Base-by-base conservation (phyloP, 768 basidiomycete species). In the Tylopilus intermedius region DNA sequence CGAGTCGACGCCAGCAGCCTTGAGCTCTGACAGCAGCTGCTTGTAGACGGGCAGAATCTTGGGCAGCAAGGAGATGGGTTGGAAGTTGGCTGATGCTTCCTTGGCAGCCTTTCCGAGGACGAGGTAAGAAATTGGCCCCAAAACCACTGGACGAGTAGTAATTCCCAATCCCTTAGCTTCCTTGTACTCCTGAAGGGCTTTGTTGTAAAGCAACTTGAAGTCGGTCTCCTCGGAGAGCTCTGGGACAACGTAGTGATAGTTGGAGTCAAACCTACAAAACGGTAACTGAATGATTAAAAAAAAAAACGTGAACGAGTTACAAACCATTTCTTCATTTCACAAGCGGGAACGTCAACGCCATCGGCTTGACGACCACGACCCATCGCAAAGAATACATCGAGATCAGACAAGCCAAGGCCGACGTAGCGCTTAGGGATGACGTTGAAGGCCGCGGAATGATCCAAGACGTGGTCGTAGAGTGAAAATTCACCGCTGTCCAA, bases 281-380 rank as follows among this genome's bases (percentile, higher is more conserved):
- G 9, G 24, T 11, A 5, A 43, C 27, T 53, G 27, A 64, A 38
- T 3, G 15, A 45, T 35, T 14, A 39, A 14, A 39, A 49, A 14
- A 27, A 24, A 7, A 29, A 27, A 13, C n/a, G 14, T 48, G 3
- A 50, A 51, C 24, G 32, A 41, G 38, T 35, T 29, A 76, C 84
- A 63, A 67, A 91, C 95, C 96, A 99, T 75, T 98, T 98, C 82
- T 96, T 97, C 96, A 98, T 98, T 79, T 97, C 94, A 58, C 83
- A 92, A 45, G 94, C 93, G 46, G 91, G 92, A 59, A 98, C 93
- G 75, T 99, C 96, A 63, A 98, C 94, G 55, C 84, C 87, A 58
- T 83, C 90, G 39, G 88, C 79, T 74, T 99, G 96, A 61, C 95
- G 91, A 53, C 96, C 96, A 74, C 96, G 95, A 49, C 95, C 96